These are phyloP conservation scores for Fusarium domesticum DNA, from an alignment of 2,329 filamentous ascomycete genomes.

Conservation along the genomic window DNA sequence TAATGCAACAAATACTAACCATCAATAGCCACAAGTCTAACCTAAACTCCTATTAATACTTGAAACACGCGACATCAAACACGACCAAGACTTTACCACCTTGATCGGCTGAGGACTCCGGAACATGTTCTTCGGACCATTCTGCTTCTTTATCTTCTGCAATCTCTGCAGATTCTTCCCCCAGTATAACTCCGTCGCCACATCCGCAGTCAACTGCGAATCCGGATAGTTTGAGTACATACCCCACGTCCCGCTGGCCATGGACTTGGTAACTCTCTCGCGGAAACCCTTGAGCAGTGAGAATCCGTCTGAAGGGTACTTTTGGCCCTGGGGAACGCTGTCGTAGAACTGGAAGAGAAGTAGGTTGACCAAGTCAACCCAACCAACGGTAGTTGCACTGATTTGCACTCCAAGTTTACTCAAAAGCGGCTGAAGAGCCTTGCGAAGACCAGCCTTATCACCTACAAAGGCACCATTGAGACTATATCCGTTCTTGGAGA, in stretches of 20 bases:
- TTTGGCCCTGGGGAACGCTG: conserved; percentile 23
- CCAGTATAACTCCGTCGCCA: conserved; percentile 39
- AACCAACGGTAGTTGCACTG: conserved; percentile 17
- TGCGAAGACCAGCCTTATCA: conserved; percentile 12
- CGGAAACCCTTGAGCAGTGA: conserved; percentile 34
- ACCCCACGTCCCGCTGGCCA: conserved; percentile 32
- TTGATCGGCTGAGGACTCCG: conserved; percentile 36
- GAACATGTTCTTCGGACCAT: conserved; percentile 39
- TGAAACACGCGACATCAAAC: too few species aligned
- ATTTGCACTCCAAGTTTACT: conserved; percentile 16
- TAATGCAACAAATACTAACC: neutral
- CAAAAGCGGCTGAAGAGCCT: conserved; percentile 19
- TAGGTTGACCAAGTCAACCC: conserved; percentile 33
- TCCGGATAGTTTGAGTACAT: conserved; percentile 45
- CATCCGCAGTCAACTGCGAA: conserved; percentile 33
- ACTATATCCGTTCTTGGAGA: conserved; percentile 19
- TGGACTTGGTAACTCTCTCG: conserved; percentile 31
- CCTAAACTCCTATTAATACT: too few species aligned
- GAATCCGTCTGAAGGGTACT: conserved; percentile 37
- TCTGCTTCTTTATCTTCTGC: conserved; percentile 34
- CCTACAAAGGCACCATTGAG: conserved; percentile 30
- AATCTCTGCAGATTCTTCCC: conserved; percentile 34
- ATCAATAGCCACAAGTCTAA: neutral
- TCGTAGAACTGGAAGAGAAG: conserved; percentile 52
- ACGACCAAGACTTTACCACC: neutral